Evolutionary conservation across 352 stramenopile species (phyloP), one percentile per base, ranked within the genome.

Genomic region (Phytopythium mirpurense): DNA sequence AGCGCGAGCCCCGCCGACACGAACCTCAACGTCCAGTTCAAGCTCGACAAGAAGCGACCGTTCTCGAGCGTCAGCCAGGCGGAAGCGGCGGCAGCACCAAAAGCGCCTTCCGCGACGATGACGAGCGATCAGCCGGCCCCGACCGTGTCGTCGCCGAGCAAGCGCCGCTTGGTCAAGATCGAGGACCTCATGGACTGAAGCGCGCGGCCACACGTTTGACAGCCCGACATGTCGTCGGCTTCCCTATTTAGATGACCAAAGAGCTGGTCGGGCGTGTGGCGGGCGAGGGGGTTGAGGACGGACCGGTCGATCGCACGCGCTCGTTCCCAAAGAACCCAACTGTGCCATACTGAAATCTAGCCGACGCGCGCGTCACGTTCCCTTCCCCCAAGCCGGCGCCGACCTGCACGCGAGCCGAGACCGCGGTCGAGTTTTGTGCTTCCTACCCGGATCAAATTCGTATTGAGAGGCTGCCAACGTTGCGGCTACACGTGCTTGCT

Each of bases 31-130:
- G 31, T 73, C 49, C 62, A 65, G 29, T 55, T 44, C 15, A 77
- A 69, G 54, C 61, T 81, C 26, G 72, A 77, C 44, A 87, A 83
- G 70, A 90, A 88, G 63, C 74, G 79, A 12, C 67, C 69, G 21
- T 70, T 85, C 15, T 61, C 65, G 16, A 67, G 58, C 27, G 42
- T 71, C 0, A 49, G 38, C 49, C 48, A 38, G 16, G 8, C 43
- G 27, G 36, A 5, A 42, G 36, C 36, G 36, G 15, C 14, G 3
- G 0, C 26, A 5, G 18, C n/a, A 0, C n/a, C 45, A 11, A 10
- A 62, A 54, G 35, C 43, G 48, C 37, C 36, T 46, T 9, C 37
- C 65, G 26, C 35, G 60, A 11, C 19, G 63, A 31, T 42, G 7
- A 16, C 37, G 5, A 31, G 29, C 24, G 46, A 55, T 5, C 41